Conservation (phyloP, 345 rosid species). For the Eucalyptus tenuipes region DNA sequence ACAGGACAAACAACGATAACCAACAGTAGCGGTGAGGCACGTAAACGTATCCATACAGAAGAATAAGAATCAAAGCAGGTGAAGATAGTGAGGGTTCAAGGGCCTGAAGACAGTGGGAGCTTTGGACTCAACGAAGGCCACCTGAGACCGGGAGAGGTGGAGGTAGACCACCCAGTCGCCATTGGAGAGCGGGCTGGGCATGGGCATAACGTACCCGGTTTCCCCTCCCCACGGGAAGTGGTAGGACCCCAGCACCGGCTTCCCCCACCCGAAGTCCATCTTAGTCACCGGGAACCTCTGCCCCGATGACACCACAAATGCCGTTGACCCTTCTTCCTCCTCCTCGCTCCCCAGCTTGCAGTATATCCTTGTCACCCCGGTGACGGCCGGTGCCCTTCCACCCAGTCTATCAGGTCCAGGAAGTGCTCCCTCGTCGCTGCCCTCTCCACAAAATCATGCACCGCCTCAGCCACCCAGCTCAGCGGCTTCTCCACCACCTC, state of each 20-base stretch:
- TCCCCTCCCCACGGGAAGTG: constrained; percentile 48
- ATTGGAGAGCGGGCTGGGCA: constrained; percentile 33
- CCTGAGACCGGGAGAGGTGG: constrained; percentile 14
- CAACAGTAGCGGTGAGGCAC: neutral
- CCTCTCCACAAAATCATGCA: constrained; percentile 27
- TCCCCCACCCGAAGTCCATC: constrained; percentile 56
- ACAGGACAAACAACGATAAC: neutral
- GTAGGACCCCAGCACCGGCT: constrained; percentile 39
- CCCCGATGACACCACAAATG: constrained; percentile 73
- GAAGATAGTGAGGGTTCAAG: constrained; percentile 13
- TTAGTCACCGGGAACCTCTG: constrained; percentile 32
- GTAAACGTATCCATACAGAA: neutral
- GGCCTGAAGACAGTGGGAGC: constrained; percentile 20
- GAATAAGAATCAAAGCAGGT: neutral
- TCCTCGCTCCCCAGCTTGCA: constrained; percentile 1
- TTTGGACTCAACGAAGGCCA: constrained; percentile 15
- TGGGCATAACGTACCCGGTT: constrained; percentile 60
- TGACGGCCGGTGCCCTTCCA: constrained; percentile 49
- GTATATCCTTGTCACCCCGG: constrained; percentile 42
- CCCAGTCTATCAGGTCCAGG: constrained; percentile 69
- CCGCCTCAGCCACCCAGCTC: constrained; percentile 39
- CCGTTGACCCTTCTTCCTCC: constrained; percentile 26
- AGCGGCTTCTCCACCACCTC: constrained; percentile 34
- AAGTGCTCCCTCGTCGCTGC: constrained; percentile 51
- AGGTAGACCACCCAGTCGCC: constrained; percentile 62